Base-by-base conservation (phyloP, 2,329 filamentous ascomycete species). In the Neofusicoccum parvum region DNA sequence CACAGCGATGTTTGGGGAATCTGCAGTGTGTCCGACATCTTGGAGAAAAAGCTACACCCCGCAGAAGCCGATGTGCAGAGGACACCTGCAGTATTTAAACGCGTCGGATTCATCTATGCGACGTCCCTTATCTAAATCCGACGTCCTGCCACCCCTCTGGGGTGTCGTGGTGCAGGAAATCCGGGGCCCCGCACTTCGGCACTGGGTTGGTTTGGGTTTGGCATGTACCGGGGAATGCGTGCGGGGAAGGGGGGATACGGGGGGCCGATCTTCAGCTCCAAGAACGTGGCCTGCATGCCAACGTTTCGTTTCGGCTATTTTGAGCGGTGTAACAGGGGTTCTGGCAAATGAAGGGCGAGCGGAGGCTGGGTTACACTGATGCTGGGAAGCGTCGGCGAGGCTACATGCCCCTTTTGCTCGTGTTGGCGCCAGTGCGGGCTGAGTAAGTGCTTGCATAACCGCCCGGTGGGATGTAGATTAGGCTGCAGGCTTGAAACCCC, bases 1-100 rank as follows among this genome's bases (percentile, higher is more conserved):
- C 70, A 73, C 5, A 74, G 62, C 34, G 65, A 66, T 14, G 64
- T 65, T 9, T 65, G 43, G 7, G 64, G 37, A n/a, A 65, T 62
- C 27, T 48, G 46, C 12, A 45, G 9, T 3, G 54, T 34, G 6
- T 56, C 64, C 41, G 64, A 27, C 64, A 65, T 65, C 20, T 14
- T 56, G 36, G n/a, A 39, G 27, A 14, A 37, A 37, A 34, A 12
- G 17, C 23, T 34, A 7, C 54, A 32, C 7, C 27, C 5, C 23
- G 54, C 39, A 20, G 17, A 9, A 14, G 9, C 4, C 11, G 3
- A 11, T 10, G 5, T n/a, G 14, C 15, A 12, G 56, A 11, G 34
- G 10, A 9, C 15, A 23, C 37, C 11, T 4, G 32, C 15, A 3
- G 41, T 36, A 15, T 48, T 48, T 60, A 48, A 60, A 17, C 15